Base-by-base conservation (phyloP, 1,284 basidiomycete species). In the Irpex rosettiformis region DNA sequence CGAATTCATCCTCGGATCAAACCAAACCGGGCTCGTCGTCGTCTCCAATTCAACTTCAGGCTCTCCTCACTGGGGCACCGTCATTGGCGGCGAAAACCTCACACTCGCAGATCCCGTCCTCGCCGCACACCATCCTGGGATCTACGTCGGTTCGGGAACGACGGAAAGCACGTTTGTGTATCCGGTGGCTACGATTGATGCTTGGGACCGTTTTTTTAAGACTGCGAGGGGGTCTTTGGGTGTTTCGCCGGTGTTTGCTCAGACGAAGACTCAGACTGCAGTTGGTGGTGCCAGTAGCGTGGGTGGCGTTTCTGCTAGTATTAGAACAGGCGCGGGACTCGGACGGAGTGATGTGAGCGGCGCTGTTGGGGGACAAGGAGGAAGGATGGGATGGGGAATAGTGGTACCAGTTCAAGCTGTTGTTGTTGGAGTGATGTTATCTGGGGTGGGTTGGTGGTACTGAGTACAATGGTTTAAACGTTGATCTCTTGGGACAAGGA, bases 1-100 rank as follows among this genome's bases (percentile, higher is more conserved):
- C 30, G 69, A 71, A 61, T 71, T 72, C 62, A 62, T 71, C 21
- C 62, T 72, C 7, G 70, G 70, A 2, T 51, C 55, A 25, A 71
- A 68, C 55, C 61, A 64, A 30, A 69, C 66, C 4, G 65, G 69
- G 10, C 65, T 69, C 5, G 67, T 71, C 22, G 43, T 55, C 16
- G 52, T 45, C n/a, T 33, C 53, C 27, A 40, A 51, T 27, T 40
- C 33, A 11, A 40, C 33, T 11, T 13, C 33, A 40, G 57, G 52
- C 25, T 11, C 13, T 16, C n/a, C n/a, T n/a, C n/a, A n/a, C n/a
- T n/a, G n/a, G n/a, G 51, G 27, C 33, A 21, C 45, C 16, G 58
- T 59, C 24, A 42, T 61, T 16, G 60, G 58, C 21, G 60, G 60
- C 3, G 60, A 59, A 28, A 45, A 52, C 18, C 8, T 45, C 2